A percentile compares a stretch with the other conserved stretches of the same genome.
phyloP scores from a whole-genome alignment of 306 rosid species.

The Cicer arietinum region DNA sequence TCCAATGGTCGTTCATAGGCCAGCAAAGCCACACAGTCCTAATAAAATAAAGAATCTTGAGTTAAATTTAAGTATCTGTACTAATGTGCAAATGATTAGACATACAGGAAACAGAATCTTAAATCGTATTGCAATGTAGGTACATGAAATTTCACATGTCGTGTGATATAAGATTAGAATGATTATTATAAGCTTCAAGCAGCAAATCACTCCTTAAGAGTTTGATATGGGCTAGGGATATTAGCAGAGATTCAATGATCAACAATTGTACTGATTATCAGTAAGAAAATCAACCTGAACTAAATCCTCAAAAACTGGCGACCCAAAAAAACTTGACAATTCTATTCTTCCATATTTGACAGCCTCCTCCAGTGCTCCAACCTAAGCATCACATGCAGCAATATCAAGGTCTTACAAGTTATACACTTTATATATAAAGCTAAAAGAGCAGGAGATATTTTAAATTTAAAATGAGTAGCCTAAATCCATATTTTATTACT shows the following conservation, averaged over 20 bases:
- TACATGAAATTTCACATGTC: neutral
- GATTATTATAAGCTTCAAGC: slow-evolving; percentile 17
- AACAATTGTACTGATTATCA: neutral
- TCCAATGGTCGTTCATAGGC: slow-evolving; percentile 86
- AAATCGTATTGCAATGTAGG: slow-evolving; percentile 4
- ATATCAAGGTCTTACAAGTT: slow-evolving; percentile 12
- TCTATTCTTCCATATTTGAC: slow-evolving; percentile 83
- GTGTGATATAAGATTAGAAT: slow-evolving; percentile 15
- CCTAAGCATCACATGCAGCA: slow-evolving; percentile 55
- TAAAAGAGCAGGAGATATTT: neutral
- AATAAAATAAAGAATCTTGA: slow-evolving; percentile 36
- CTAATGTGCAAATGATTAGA: slow-evolving; percentile 6
- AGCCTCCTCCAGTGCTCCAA: slow-evolving; percentile 90
- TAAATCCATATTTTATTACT: slow-evolving; percentile 18
- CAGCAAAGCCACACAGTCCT: slow-evolving; percentile 95
- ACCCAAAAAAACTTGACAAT: slow-evolving; percentile 69
- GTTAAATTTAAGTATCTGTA: slow-evolving; percentile 15
- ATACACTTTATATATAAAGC: slow-evolving; percentile 23
- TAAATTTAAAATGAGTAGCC: slow-evolving; percentile 14
- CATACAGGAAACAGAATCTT: slow-evolving; percentile 9
- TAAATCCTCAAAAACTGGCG: slow-evolving; percentile 71
- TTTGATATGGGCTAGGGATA: neutral
- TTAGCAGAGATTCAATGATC: slow-evolving; percentile 1
- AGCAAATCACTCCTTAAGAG: neutral
- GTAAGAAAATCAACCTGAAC: slow-evolving; percentile 68